A percentile compares a stretch with the other conserved stretches of the same genome.
These are phyloP conservation scores for Vitis hybrid DNA, from an alignment of 177 flowering plant species.

Conservation along the genomic window DNA sequence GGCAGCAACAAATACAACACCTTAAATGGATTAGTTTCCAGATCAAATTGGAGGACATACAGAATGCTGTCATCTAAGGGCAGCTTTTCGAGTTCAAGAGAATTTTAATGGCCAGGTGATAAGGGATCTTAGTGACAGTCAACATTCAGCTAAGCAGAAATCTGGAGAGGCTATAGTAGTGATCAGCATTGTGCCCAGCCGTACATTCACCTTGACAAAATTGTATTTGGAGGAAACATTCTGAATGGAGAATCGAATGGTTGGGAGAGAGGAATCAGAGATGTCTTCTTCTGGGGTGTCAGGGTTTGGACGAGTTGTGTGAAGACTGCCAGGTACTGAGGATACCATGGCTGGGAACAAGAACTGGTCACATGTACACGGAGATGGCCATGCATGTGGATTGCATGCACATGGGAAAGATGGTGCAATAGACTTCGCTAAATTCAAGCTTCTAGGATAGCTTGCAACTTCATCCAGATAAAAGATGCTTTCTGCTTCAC, in stretches of 20 bases:
- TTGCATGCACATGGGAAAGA: too few relatives aligned
- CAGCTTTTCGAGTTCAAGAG: constrained; percentile 70
- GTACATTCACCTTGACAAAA: constrained; percentile 96
- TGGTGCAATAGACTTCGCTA: constrained; percentile 69
- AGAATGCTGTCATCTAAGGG: too few relatives aligned
- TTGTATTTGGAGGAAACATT: constrained; percentile 95
- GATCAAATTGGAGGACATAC: too few relatives aligned
- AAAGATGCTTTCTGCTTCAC: constrained; percentile 91
- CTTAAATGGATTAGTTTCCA: too few relatives aligned
- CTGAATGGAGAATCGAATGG: constrained; percentile 46
- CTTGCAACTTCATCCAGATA: constrained; percentile 94
- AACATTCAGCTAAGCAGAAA: constrained; percentile 95
- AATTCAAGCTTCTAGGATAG: constrained; percentile 57
- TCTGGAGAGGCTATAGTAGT: constrained; percentile 91
- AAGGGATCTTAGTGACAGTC: constrained; percentile 97
- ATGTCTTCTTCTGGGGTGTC: constrained; percentile 2
- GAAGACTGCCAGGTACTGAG: too few relatives aligned
- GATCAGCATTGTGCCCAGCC: constrained; percentile 97
- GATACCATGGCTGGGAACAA: too few relatives aligned
- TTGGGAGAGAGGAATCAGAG: constrained; percentile 17
- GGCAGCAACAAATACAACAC: too few relatives aligned
- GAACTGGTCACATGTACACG: too few relatives aligned
- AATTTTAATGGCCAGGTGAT: constrained; percentile 94
- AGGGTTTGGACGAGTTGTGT: neutral
- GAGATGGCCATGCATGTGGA: too few relatives aligned